These are phyloP conservation scores for Flaveria robusta DNA, from an alignment of 129 eudicot genomes.

Conservation along the genomic window DNA sequence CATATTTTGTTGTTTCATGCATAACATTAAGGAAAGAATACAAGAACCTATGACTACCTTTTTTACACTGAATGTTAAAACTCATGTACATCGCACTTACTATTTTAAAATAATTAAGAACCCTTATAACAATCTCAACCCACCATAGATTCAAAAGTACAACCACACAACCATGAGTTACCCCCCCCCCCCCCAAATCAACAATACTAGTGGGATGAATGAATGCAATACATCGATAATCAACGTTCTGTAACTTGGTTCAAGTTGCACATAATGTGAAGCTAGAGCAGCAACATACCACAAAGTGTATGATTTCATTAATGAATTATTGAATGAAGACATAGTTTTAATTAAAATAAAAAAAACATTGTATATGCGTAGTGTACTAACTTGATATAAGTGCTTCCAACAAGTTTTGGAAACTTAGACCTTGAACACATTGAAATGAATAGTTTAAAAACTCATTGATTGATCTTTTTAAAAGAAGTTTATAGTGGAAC, in stretches of 20 bases:
- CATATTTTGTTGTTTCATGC: no score
- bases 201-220: constrained; percentile 77
- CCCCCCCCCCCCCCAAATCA: constrained; percentile 69
- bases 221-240: constrained; percentile 87
- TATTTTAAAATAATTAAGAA: constrained; percentile 25
- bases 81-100: constrained; percentile 34
- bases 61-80: constrained; percentile 25
- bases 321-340: background rate
- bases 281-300: constrained; percentile 92
- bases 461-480: background rate
- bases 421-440: constrained; percentile 71
- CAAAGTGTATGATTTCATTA: background rate
- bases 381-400: constrained; percentile 70
- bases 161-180: constrained; percentile 19
- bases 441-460: constrained; percentile 1
- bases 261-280: constrained; percentile 84
- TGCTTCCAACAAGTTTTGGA: constrained; percentile 81
- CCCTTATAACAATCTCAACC: constrained; percentile 18
- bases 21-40: background rate
- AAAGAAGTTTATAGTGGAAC: background rate
- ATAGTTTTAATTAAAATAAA: background rate
- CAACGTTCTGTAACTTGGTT: constrained; percentile 92
- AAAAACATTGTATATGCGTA: constrained; percentile 7
- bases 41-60: constrained; percentile 16
- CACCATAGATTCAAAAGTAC: constrained; percentile 17